Evolutionary conservation across 352 stramenopile species (phyloP).

Genomic region (Poterioochromonas sp.): DNA sequence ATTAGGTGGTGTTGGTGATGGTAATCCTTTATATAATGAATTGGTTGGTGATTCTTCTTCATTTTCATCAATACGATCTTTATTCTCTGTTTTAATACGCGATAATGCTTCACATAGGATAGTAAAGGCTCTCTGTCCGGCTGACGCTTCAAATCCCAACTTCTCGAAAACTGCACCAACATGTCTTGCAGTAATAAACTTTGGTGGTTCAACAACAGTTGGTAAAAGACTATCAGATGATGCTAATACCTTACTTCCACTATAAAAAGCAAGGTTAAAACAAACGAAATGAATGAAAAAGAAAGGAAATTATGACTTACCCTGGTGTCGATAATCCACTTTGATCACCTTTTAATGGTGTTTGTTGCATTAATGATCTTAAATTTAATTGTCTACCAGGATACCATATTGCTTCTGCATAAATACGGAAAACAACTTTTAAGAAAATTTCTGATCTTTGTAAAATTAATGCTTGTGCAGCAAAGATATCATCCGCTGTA

Average conservation of each 20-base stretch:
- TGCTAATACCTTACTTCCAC: not conserved
- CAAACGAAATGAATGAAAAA: not conserved
- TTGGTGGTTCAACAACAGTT: slow-evolving; percentile 19
- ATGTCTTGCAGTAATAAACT: slow-evolving; percentile 22
- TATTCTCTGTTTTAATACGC: not conserved
- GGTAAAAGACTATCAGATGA: not conserved
- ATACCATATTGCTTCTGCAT: slow-evolving; percentile 24
- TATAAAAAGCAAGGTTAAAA: not conserved
- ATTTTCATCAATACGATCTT: not conserved
- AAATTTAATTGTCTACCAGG: slow-evolving; percentile 25
- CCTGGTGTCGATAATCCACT: not conserved
- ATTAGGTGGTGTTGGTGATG: not conserved
- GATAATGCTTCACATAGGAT: not conserved
- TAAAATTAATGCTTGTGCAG: slow-evolving; percentile 11
- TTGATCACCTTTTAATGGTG: not conserved
- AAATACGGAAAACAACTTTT: slow-evolving; percentile 16
- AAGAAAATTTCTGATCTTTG: slow-evolving; percentile 2
- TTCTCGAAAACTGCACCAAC: slow-evolving; percentile 20
- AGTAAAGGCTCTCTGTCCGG: not conserved
- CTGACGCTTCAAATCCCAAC: slow-evolving; percentile 2
- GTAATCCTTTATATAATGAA: not conserved
- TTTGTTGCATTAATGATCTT: not conserved
- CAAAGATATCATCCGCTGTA: slow-evolving; percentile 10
- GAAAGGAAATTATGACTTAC: not conserved
- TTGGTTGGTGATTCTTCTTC: not conserved